Conservation (phyloP, 768 basidiomycete genomes). For the Tephrocybe sp. region DNA sequence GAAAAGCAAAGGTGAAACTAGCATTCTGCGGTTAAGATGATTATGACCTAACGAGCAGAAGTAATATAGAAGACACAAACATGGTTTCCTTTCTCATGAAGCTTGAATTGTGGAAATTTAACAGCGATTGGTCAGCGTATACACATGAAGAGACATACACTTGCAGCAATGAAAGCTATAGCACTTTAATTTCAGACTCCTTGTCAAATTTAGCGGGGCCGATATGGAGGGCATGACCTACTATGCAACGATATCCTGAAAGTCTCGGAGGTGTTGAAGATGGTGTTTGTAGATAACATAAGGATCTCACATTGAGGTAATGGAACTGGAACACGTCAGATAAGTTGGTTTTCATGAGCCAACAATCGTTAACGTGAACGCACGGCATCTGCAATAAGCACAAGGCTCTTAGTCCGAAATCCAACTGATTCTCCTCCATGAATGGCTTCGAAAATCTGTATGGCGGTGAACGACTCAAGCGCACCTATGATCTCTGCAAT, state of each 20-base stretch:
- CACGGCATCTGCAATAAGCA: slow-evolving; percentile 56
- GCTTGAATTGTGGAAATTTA: slow-evolving; percentile 22
- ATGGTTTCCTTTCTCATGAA: slow-evolving; percentile 42
- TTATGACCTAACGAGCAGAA: background rate
- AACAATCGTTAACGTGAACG: slow-evolving; percentile 21
- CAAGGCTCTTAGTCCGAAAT: slow-evolving; percentile 52
- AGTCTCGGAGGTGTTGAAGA: too few relatives aligned
- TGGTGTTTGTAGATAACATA: too few relatives aligned
- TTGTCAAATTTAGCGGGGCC: too few relatives aligned
- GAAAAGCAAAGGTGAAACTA: slow-evolving; percentile 54
- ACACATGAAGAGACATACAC: slow-evolving; percentile 29
- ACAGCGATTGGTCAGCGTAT: background rate
- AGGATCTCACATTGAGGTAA: slow-evolving; percentile 45
- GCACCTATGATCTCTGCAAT: slow-evolving; percentile 45
- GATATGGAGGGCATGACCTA: too few relatives aligned
- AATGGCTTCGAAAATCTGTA: background rate
- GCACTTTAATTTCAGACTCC: slow-evolving; percentile 23
- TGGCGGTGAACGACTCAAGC: slow-evolving; percentile 15
- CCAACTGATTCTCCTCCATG: slow-evolving; percentile 33
- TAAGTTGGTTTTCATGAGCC: background rate
- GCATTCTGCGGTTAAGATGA: slow-evolving; percentile 30
- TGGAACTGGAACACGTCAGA: slow-evolving; percentile 40
- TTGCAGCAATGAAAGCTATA: slow-evolving; percentile 44
- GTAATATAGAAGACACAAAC: slow-evolving; percentile 23
- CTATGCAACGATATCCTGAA: slow-evolving; percentile 50